Evolutionary conservation across 2,329 filamentous ascomycete species (phyloP), one percentile per base, ranked within the genome.

Genomic region (Sporothrix humicola): DNA sequence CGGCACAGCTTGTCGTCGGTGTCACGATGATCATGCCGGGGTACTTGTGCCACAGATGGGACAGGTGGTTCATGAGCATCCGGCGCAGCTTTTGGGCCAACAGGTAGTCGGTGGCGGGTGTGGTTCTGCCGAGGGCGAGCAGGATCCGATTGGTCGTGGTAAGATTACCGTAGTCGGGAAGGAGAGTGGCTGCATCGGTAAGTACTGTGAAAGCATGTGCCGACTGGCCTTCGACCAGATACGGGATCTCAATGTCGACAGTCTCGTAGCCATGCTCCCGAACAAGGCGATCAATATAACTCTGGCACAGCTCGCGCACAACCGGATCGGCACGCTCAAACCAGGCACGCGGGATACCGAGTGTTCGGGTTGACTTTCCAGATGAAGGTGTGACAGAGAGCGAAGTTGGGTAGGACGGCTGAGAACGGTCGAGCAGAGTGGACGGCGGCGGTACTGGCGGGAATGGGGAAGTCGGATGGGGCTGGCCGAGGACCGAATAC

Each of bases 131-230:
- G 9, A 94, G 84, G 0, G 87, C 86, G 54, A 94, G 83, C 4
- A 94, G 85, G 50, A 94, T 84, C 74, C 89, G 88, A 81, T 91
- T 93, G 0, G 89, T 84, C 0, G 88, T 82, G 0, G 89, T 88
- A 54, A 91, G 83, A 31, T 85, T 83, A 5, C 80, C 78, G 0
- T 85, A 82, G 3, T 71, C 69, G 2, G 84, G 74, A 81, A 88
- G 77, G 17, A 87, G 76, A 0, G 84, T 83, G 1, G 85, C 81
- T 0, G 81, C 85, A 58, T 95, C 92, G 8, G 87, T 86, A 71
- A 95, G 87, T 75, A 94, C 92, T 0, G 92, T 93, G 75, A 95
- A 81, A 26, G 91, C 90, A 80, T 95, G 92, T 0, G 92, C 92
- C 23, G 89, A 85, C 80, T 94, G 91, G 26, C 90, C 91, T 77